Base-by-base conservation (phyloP, 352 stramenopile genomes). In the Pythium phragmiticola region DNA sequence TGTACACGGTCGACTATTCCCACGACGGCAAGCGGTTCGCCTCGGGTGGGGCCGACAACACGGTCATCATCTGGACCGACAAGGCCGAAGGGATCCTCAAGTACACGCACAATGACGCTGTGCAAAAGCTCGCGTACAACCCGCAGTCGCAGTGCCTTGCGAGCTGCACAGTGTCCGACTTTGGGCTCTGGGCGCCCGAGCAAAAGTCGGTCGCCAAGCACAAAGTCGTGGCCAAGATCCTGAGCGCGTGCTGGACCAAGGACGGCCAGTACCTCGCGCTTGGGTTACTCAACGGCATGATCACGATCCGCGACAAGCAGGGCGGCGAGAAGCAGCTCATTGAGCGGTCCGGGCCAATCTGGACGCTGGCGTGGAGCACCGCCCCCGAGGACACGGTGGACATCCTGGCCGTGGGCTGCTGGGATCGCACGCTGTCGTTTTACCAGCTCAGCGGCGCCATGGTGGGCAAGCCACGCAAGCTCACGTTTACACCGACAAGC, bases 61-160 rank as follows among this genome's bases (percentile, higher is more conserved):
- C 93, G 37, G 94, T 98, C n/a, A 98, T 98, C 61, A 98, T 98
- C 68, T 98, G 95, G 95, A 98, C 86, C 26, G 80, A 89, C 66
- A 98, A 97, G 57, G 93, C 88, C 45, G 89, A 98, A 59, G 92
- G 92, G 12, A 91, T 98, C 50, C 84, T 98, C 64, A 98, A 98
- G 80, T 98, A 98, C 77, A 97, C 88, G 37, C 95, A 98, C 85
- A 97, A 96, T 67, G 90, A 97, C 64, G 90, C 80, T 17, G 96
- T 98, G 57, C 92, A 98, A 68, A 87, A 90, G 42, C 75, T 98
- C 34, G 76, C 77, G 46, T 98, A 98, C 73, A 98, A 97, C 48
- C 92, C 94, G 16, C 83, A 94, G 46, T 96, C 90, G 5, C 84
- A 98, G 39, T 94, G 88, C 63, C 88, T 98, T 28, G 89, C 87